Conservation (phyloP, 1,284 basidiomycete genomes). For the Psilocybe mexicana region DNA sequence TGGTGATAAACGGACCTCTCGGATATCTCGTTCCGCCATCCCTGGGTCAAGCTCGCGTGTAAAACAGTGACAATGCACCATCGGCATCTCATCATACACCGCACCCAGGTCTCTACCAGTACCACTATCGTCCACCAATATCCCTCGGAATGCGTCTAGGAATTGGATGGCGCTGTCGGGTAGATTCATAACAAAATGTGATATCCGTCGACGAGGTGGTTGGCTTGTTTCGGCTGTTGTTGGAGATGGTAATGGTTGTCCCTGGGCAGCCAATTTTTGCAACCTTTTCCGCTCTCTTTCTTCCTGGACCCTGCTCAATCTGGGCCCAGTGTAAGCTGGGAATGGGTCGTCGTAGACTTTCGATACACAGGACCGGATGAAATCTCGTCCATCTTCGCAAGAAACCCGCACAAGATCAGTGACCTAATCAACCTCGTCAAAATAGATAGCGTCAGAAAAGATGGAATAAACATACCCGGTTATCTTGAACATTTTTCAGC, state of each 20-base stretch:
- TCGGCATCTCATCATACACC: slow-evolving; percentile 74
- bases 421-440: slow-evolving; percentile 50
- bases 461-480: slow-evolving; percentile 54
- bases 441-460: slow-evolving; percentile 1
- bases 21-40: slow-evolving; percentile 75
- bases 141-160: slow-evolving; percentile 84
- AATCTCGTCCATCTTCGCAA: slow-evolving; percentile 84
- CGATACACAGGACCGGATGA: slow-evolving; percentile 65
- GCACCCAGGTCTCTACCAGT: slow-evolving; percentile 30
- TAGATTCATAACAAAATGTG: slow-evolving; percentile 97
- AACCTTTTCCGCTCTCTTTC: slow-evolving; percentile 35
- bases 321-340: slow-evolving; percentile 50
- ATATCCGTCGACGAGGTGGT: slow-evolving; percentile 54
- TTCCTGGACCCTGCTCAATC: slow-evolving; percentile 46
- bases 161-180: slow-evolving; percentile 92
- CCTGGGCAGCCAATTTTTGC: slow-evolving; percentile 22
- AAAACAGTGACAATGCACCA: slow-evolving; percentile 97
- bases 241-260: slow-evolving; percentile 8
- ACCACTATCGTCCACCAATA: slow-evolving; percentile 44
- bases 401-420: slow-evolving; percentile 63
- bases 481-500: slow-evolving; percentile 69
- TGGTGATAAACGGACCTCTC: slow-evolving; percentile 55
- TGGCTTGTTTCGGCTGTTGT: slow-evolving; percentile 15
- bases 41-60: slow-evolving; percentile 81
- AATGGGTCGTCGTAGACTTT: slow-evolving; percentile 68